Evolutionary conservation across 768 basidiomycete species (phyloP).

Genomic region (Boletus sp.): DNA sequence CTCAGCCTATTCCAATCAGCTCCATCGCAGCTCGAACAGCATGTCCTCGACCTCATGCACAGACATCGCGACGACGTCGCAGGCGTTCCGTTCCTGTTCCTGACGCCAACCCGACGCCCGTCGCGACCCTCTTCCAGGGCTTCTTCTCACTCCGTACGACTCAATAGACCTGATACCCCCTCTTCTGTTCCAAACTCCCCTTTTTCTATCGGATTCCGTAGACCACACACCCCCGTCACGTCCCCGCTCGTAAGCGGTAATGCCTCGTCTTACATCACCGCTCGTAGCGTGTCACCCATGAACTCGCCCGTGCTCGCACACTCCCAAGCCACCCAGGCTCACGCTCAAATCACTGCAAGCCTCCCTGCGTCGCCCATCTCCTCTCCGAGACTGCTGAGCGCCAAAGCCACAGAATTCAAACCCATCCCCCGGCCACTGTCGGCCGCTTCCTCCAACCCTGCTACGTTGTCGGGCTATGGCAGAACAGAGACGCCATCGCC

Average conservation of each 20-base stretch:
- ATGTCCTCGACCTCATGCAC: constrained; percentile 94
- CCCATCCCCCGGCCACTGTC: constrained; percentile 81
- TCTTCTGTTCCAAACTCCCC: constrained; percentile 75
- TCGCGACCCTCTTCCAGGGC: constrained; percentile 82
- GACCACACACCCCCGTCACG: constrained; percentile 76
- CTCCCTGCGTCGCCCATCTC: constrained; percentile 82
- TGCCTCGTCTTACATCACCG: constrained; percentile 55
- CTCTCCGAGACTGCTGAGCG: constrained; percentile 82
- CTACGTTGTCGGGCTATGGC: constrained; percentile 43
- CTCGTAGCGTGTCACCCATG: constrained; percentile 52
- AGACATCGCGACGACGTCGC: constrained; percentile 85
- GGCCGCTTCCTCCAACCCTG: constrained; percentile 57
- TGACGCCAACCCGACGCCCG: constrained; percentile 77
- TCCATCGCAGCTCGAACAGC: constrained; percentile 69
- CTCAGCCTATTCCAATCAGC: constrained; percentile 15
- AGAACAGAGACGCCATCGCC: constrained; percentile 84
- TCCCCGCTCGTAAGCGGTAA: constrained; percentile 71
- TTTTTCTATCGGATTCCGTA: constrained; percentile 67
- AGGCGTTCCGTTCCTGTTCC: constrained; percentile 78
- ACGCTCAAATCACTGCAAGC: constrained; percentile 72
- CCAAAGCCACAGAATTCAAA: constrained; percentile 87
- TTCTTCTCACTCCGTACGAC: constrained; percentile 64
- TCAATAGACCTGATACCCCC: constrained; percentile 76
- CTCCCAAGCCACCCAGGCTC: constrained; percentile 51
- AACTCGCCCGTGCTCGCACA: constrained; percentile 66